phyloP scores from a whole-genome alignment of 805 yeast species.

The Blastobotrys robertii region DNA sequence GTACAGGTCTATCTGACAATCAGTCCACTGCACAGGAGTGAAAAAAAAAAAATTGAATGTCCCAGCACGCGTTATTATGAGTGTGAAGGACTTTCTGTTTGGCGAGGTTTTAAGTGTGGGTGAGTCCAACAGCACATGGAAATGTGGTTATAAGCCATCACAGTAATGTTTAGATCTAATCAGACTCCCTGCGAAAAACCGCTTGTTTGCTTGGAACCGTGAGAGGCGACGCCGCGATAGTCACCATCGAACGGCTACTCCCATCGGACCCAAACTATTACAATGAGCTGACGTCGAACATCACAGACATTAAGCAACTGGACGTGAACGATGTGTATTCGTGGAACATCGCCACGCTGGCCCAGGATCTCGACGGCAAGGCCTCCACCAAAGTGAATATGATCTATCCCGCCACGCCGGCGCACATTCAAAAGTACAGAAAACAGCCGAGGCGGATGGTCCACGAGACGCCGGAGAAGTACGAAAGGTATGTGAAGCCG shows the following conservation, averaged over 20 bases:
- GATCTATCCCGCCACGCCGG: constrained; percentile 81
- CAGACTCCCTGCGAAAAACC: constrained; percentile 59
- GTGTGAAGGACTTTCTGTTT: constrained; percentile 1
- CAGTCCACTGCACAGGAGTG: too few relatives aligned
- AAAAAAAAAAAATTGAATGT: too few relatives aligned
- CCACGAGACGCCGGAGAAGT: constrained; percentile 73
- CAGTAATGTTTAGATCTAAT: constrained; percentile 7
- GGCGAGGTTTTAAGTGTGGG: neutral
- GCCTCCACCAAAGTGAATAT: constrained; percentile 67
- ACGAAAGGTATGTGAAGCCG: constrained; percentile 52
- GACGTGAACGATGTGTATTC: constrained; percentile 75
- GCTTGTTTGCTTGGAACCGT: constrained; percentile 64
- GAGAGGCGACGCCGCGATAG: constrained; percentile 49
- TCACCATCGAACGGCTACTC: constrained; percentile 57
- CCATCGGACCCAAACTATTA: constrained; percentile 24
- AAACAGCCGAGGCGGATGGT: constrained; percentile 52
- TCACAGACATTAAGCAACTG: constrained; percentile 28
- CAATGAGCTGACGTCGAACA: constrained; percentile 6
- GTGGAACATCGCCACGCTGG: constrained; percentile 59
- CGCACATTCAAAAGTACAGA: constrained; percentile 72
- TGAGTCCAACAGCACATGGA: neutral
- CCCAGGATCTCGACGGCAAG: constrained; percentile 31
- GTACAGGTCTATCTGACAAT: too few relatives aligned
- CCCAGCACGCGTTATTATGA: too few relatives aligned
- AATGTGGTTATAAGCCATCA: too few relatives aligned